Conservation (phyloP, 2,329 filamentous ascomycete genomes). For the Endoconidiophora laricicola region DNA sequence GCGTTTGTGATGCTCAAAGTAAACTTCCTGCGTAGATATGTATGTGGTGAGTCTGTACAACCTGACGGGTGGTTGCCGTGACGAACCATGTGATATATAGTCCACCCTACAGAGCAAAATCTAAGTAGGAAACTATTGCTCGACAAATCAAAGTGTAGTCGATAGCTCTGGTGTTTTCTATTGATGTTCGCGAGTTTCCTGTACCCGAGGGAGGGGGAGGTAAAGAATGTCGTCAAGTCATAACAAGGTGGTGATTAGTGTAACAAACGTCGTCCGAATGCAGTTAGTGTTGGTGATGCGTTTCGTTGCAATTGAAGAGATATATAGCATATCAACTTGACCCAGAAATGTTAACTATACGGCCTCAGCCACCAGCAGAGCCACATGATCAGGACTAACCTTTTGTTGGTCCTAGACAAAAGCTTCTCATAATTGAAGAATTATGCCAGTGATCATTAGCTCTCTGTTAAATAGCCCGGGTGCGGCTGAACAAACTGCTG, state of each 20-base stretch:
- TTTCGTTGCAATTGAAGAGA: too few species aligned
- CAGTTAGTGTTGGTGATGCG: too few species aligned
- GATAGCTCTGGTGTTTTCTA: too few species aligned
- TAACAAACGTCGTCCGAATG: too few species aligned
- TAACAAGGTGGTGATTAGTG: too few species aligned
- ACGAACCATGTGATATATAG: slow-evolving; percentile 2
- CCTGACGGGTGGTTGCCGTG: neutral
- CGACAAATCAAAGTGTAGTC: neutral
- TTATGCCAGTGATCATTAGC: slow-evolving; percentile 13
- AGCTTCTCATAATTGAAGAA: neutral
- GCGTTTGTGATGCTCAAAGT: neutral
- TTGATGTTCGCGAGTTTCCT: too few species aligned
- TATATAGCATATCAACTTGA: too few species aligned
- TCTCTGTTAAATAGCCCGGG: slow-evolving; percentile 54
- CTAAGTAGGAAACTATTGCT: neutral
- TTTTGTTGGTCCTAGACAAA: slow-evolving; percentile 8
- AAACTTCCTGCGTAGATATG: slow-evolving; percentile 2
- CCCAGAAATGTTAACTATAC: too few species aligned
- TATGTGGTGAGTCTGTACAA: slow-evolving; percentile 5
- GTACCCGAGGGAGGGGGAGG: too few species aligned
- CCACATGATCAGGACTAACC: too few species aligned
- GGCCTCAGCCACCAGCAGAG: too few species aligned
- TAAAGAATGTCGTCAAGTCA: too few species aligned
- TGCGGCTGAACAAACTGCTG: slow-evolving; percentile 85
- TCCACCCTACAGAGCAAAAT: neutral